Base-by-base conservation (phyloP, 306 rosid genomes). In the Sphenostylis stenocarpa region DNA sequence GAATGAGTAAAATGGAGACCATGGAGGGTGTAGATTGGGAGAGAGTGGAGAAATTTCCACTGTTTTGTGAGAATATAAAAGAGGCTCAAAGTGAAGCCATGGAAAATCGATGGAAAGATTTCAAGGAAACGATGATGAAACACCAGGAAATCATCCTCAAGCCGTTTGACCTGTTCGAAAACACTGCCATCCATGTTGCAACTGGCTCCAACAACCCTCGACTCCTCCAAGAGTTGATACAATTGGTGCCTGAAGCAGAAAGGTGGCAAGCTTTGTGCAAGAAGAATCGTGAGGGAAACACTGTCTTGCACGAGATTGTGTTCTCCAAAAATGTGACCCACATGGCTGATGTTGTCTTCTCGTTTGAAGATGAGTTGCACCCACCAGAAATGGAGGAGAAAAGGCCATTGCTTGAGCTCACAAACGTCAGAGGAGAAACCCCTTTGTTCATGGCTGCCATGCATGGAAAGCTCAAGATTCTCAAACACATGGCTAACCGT, bases 391-490 rank as follows among this genome's bases (percentile, higher is more conserved):
- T 14, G 7, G 60, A 41, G n/a, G 20, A 15, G 0, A 48, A 49
- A 14, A 2, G 11, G 19, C 1, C 53, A 24, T 24, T 76, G 4
- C 0, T 76, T 2, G 80, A 65, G 55, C 0, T n/a, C 3, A 1
- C 0, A 33, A 76, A 48, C 69, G 2, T 1, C 4, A 24, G 24
- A 19, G 75, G 75, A 6, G 79, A 80, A 80, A 72, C 75, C 4
- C 79, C 83, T 7, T 28, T 72, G 28, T 80, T 72, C 29, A 43
- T 44, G 12, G 79, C 75, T 3, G 79, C 79, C 0, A 80, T 29
- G 72, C 14, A 14, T 15, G 79, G 79, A 0, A 80, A 72, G 4
- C 21, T 64, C 0, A 8, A 39, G 43, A 41, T 71, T 48, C 53
- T 76, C 1, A 65, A 51, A 16, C 55, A 23, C 3, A 14, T 76